phyloP scores from a whole-genome alignment of 177 flowering plant genomes.

The Tripterygium wilfordii region DNA sequence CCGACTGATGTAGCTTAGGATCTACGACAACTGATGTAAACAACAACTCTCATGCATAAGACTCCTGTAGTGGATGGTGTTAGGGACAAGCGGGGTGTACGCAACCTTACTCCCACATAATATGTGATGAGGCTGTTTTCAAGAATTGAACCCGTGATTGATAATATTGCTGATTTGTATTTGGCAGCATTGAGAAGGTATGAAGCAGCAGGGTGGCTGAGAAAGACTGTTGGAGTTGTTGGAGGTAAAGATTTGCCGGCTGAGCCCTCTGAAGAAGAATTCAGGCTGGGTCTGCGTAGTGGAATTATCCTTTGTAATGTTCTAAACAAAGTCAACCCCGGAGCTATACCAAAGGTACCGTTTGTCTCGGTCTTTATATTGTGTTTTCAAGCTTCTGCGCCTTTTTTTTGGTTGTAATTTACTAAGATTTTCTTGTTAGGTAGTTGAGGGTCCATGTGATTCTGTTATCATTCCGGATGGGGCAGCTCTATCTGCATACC shows the following conservation, averaged over 20 bases:
- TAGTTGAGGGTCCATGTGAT: conserved; percentile 60
- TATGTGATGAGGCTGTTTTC: neutral
- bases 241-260: conserved; percentile 59
- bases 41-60: too few relatives aligned
- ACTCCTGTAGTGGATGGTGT: too few relatives aligned
- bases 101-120: too few relatives aligned
- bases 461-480: conserved; percentile 49
- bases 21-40: too few relatives aligned
- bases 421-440: conserved; percentile 25
- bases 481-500: conserved; percentile 57
- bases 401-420: neutral
- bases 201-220: conserved; percentile 64
- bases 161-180: neutral
- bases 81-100: too few relatives aligned
- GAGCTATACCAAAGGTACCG: conserved; percentile 46
- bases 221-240: conserved; percentile 52
- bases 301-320: conserved; percentile 66
- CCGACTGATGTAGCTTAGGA: too few relatives aligned
- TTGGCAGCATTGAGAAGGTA: conserved; percentile 47
- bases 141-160: neutral
- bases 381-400: neutral
- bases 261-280: conserved; percentile 63
- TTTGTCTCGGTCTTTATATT: conserved; percentile 4
- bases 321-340: conserved; percentile 57
- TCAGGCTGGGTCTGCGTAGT: conserved; percentile 56